These are phyloP conservation scores for Hansenula lynferdii DNA, from an alignment of 1,139 yeast genomes.

Conservation along the genomic window DNA sequence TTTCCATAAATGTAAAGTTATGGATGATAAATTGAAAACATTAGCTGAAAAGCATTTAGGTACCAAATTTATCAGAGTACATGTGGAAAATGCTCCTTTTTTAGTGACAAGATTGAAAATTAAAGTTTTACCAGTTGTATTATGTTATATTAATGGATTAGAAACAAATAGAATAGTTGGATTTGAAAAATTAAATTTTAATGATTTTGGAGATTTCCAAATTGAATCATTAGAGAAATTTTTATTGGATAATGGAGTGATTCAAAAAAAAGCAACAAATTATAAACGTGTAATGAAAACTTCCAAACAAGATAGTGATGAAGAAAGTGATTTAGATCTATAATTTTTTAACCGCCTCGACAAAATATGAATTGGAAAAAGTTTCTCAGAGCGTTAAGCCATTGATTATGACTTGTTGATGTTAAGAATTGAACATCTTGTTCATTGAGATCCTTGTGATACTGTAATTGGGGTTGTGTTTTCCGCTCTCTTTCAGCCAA, in stretches of 20 bases:
- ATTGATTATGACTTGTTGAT: not conserved
- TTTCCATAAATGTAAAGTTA: conserved; percentile 54
- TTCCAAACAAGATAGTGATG: conserved; percentile 21
- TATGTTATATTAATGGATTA: conserved; percentile 55
- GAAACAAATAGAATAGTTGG: conserved; percentile 62
- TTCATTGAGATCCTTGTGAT: not conserved
- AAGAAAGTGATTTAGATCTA: conserved; percentile 38
- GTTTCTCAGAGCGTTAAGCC: not conserved
- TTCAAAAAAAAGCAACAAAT: conserved; percentile 15
- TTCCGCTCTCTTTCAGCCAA: conserved; percentile 8
- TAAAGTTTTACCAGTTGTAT: conserved; percentile 67
- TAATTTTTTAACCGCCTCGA: conserved; percentile 9
- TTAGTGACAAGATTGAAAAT: conserved; percentile 56
- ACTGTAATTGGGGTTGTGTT: too few relatives aligned
- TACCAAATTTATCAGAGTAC: conserved; percentile 50
- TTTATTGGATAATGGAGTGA: conserved; percentile 26
- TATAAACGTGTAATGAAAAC: conserved; percentile 15
- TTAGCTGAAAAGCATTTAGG: conserved; percentile 56
- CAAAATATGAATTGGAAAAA: not conserved
- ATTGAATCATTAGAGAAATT: conserved; percentile 43
- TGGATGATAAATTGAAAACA: conserved; percentile 45
- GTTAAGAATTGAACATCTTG: not conserved
- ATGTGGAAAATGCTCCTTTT: conserved; percentile 68
- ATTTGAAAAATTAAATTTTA: conserved; percentile 50
- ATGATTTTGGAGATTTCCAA: conserved; percentile 34